Conservation (phyloP, 139 green algal species). For the Zygnema circumcarinatum region DNA sequence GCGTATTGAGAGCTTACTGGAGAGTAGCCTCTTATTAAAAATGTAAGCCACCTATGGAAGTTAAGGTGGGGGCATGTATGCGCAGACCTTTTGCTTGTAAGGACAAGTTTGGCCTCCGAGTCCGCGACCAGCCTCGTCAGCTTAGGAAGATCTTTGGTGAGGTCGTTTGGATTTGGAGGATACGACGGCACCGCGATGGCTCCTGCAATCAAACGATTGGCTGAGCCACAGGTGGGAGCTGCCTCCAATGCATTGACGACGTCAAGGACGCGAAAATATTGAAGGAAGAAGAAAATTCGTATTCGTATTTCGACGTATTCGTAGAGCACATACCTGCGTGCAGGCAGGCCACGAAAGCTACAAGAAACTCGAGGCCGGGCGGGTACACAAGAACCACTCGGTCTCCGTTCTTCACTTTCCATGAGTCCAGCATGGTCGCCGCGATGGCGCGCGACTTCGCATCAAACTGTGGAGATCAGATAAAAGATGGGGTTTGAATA, state of each 20-base stretch:
- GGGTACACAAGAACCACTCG: conserved; percentile 62
- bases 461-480: conserved; percentile 7
- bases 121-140: conserved; percentile 32
- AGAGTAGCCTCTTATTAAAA: too few relatives aligned
- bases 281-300: background rate
- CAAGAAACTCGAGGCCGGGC: conserved; percentile 63
- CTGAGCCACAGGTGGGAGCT: background rate
- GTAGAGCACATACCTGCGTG: conserved; percentile 20
- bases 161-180: conserved; percentile 57
- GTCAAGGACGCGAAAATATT: too few relatives aligned
- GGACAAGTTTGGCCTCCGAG: conserved; percentile 33
- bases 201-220: conserved; percentile 4
- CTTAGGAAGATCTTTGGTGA: conserved; percentile 35
- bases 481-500: background rate
- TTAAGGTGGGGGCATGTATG: too few relatives aligned
- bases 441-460: conserved; percentile 1
- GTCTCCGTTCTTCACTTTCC: conserved; percentile 11
- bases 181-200: conserved; percentile 61
- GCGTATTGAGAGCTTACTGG: too few relatives aligned
- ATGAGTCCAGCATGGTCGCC: background rate
- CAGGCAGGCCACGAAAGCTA: conserved; percentile 56
- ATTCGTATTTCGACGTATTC: background rate
- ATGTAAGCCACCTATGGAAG: too few relatives aligned
- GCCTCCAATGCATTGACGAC: too few relatives aligned
- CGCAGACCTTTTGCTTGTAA: conserved; percentile 50